These are phyloP conservation scores for Isoetes taiwanensis DNA, from an alignment of 75 land plant species.

Conservation along the genomic window DNA sequence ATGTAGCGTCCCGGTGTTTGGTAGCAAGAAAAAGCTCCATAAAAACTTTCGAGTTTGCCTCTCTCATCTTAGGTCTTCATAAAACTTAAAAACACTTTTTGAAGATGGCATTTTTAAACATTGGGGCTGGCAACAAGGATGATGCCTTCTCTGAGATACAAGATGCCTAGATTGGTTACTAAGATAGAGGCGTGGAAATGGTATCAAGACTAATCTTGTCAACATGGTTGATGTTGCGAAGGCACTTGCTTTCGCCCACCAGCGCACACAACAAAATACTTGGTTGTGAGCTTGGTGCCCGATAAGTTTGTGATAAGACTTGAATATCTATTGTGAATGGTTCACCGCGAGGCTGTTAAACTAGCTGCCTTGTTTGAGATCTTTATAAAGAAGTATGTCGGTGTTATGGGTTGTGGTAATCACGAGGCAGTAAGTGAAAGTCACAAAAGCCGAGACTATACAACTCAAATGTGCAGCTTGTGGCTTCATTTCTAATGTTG, in stretches of 20 bases:
- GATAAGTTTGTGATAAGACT: constrained; percentile 3
- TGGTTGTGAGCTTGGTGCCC: constrained; percentile 4
- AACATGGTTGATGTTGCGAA: constrained; percentile 6
- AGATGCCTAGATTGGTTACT: background rate
- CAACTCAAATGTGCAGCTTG: constrained; percentile 3
- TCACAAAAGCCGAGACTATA: background rate
- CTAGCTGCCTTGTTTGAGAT: background rate
- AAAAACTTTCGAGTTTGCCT: too few species aligned
- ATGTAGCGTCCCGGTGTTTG: too few species aligned
- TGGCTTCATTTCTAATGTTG: constrained; percentile 6
- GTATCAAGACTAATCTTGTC: constrained; percentile 3
- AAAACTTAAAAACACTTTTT: too few species aligned
- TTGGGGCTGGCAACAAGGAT: constrained; percentile 9
- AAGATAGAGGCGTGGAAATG: constrained; percentile 5
- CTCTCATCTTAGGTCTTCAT: too few species aligned
- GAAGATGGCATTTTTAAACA: constrained; percentile 4
- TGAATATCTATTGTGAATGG: constrained; percentile 1
- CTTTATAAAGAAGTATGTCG: constrained; percentile 6
- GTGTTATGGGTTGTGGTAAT: background rate
- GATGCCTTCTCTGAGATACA: constrained; percentile 3
- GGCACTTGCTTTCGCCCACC: background rate
- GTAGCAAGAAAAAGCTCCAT: too few species aligned
- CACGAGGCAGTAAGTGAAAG: background rate
- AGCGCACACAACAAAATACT: constrained; percentile 2
- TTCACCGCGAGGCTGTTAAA: background rate